Base-by-base conservation (phyloP, 345 rosid genomes). In the Crucihimalaya himalaica region DNA sequence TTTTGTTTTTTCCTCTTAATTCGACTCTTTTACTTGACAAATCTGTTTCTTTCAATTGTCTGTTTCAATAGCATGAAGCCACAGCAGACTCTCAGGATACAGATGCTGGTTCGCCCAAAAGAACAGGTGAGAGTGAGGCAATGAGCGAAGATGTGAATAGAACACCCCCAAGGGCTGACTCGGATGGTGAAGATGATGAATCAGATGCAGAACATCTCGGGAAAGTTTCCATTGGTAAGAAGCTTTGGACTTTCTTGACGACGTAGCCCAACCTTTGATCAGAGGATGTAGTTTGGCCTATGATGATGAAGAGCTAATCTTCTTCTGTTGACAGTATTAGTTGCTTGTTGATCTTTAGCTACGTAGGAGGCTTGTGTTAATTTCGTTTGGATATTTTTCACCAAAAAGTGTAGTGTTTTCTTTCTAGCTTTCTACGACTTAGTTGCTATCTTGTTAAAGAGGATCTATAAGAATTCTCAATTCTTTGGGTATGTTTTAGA, bases 181-280 rank as follows among this genome's bases (percentile, higher is more conserved):
- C 81, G 0, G 88, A 70, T n/a, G 90, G 78, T 12, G 91, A 80
- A 8, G 84, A 78, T 0, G 84, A 85, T 16, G 89, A 83, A 12
- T 84, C 83, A 6, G 96, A 89, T 64, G 56, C 63, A 12, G 84
- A 81, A 80, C 97, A 84, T 75, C 96, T 94, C 0, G 96, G 96
- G 23, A 89, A 92, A 73, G 89, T 7, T 50, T 92, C 99, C 5
- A 76, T 95, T 3, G 89, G 93, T 53, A 95, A 92, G 88, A 95
- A 92, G 87, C 87, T 92, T 0, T 95, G 99, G 99, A 87, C 85
- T 28, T 90, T 95, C 80, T 81, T 92, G 80, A 92, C 97, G 16
- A 90, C 96, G 8, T 95, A 76, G 76, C 52, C 45, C 14, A 29
- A 62, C 31, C 63, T 59, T 67, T 67, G 60, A 47, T 60, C 42